Conservation (phyloP, 768 basidiomycete species). For the Kwoniella shandongensis region DNA sequence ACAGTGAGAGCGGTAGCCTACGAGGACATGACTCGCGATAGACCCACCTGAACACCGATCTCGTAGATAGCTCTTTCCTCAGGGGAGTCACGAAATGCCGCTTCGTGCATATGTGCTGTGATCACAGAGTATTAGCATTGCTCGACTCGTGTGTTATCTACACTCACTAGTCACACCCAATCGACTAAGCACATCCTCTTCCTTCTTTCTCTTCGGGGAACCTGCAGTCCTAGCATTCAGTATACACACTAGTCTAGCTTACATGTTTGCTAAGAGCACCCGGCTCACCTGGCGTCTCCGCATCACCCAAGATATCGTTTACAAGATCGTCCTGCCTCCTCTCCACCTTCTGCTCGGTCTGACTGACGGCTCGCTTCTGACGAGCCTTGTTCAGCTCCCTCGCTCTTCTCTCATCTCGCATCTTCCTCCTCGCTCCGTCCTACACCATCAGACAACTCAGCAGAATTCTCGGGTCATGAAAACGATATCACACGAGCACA, state of each 20-base stretch:
- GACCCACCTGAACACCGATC: constrained; percentile 39
- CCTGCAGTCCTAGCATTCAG: constrained; percentile 2
- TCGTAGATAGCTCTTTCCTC: constrained; percentile 44
- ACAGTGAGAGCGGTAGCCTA: too few relatives aligned
- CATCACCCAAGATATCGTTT: constrained; percentile 24
- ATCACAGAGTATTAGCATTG: background rate
- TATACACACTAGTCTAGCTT: background rate
- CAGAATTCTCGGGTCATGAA: too few relatives aligned
- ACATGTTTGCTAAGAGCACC: too few relatives aligned
- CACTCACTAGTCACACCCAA: constrained; percentile 18
- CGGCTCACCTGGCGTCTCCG: background rate
- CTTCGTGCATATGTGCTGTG: constrained; percentile 36
- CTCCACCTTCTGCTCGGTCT: constrained; percentile 1
- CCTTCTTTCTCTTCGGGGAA: background rate
- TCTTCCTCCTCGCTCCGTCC: constrained; percentile 28
- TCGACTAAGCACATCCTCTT: constrained; percentile 19
- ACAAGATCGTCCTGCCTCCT: constrained; percentile 22
- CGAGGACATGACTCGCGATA: too few relatives aligned
- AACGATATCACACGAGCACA: background rate
- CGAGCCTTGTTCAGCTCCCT: constrained; percentile 12
- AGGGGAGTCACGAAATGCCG: constrained; percentile 36
- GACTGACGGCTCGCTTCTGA: constrained; percentile 1
- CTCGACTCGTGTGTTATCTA: too few relatives aligned
- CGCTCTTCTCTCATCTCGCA: constrained; percentile 31
- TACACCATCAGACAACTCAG: constrained; percentile 4